These are phyloP conservation scores for Paecilomyces sp. DNA, from an alignment of 2,329 filamentous ascomycete species.

Conservation along the genomic window DNA sequence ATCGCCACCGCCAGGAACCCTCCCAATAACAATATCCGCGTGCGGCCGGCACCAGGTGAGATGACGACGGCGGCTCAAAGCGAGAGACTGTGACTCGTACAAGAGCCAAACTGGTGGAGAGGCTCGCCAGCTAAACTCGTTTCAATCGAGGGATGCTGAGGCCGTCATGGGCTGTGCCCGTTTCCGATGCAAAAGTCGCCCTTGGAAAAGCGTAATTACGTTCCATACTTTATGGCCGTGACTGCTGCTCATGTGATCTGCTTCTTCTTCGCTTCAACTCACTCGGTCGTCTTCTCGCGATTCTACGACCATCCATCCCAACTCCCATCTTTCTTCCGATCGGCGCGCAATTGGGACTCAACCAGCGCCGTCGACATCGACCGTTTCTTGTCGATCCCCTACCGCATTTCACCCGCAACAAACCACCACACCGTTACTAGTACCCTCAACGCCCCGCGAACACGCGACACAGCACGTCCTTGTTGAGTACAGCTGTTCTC, in stretches of 20 bases:
- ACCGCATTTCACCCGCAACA: neutral
- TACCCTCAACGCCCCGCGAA: neutral
- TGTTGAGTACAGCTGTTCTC: neutral
- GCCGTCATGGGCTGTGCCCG: neutral
- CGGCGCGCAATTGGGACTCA: neutral
- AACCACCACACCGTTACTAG: too few relatives aligned
- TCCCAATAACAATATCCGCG: neutral
- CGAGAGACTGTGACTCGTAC: neutral
- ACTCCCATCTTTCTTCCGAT: neutral
- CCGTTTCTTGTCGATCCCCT: neutral
- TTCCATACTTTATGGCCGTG: too few relatives aligned
- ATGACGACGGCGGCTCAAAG: neutral
- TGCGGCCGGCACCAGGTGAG: neutral
- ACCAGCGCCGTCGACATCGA: neutral
- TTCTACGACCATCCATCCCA: neutral
- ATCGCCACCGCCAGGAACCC: neutral
- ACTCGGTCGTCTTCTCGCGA: neutral
- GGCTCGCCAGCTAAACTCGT: neutral
- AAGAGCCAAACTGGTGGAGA: neutral
- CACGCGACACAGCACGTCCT: neutral
- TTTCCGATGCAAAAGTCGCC: neutral
- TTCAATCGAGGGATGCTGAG: too few relatives aligned
- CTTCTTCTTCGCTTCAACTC: neutral
- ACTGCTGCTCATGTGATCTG: neutral
- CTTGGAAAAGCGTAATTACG: neutral